A percentile compares a stretch with the other conserved stretches of the same genome.
These are phyloP conservation scores for Lindgomyces ingoldianus DNA, from an alignment of 495 filamentous ascomycete species.

Conservation along the genomic window DNA sequence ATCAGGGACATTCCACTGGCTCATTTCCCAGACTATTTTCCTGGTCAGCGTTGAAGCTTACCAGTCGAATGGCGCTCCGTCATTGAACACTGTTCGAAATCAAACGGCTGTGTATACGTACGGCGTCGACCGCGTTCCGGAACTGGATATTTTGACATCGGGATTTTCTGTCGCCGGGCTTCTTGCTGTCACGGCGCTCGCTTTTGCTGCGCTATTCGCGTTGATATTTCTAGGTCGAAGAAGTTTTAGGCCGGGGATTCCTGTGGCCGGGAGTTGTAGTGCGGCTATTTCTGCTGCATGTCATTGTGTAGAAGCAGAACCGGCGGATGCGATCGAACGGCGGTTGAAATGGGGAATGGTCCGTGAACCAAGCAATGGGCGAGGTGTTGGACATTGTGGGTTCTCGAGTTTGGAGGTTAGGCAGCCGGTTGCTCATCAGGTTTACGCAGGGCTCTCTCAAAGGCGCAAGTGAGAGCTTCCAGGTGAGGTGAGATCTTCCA, in stretches of 20 bases:
- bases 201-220: too few relatives aligned
- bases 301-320: too few relatives aligned
- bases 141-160: background rate
- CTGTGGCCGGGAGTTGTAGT: background rate
- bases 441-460: too few relatives aligned
- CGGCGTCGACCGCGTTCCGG: background rate
- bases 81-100: background rate
- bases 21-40: slow-evolving; percentile 17
- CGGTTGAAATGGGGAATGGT: too few relatives aligned
- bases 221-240: too few relatives aligned
- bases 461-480: too few relatives aligned
- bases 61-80: background rate
- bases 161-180: background rate
- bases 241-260: background rate
- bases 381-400: too few relatives aligned
- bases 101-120: background rate
- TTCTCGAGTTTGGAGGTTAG: too few relatives aligned
- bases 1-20: slow-evolving; percentile 8
- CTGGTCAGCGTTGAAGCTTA: slow-evolving; percentile 2
- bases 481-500: too few relatives aligned
- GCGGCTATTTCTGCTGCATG: background rate
- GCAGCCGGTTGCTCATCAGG: too few relatives aligned
- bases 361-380: too few relatives aligned
- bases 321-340: too few relatives aligned
- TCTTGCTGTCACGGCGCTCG: background rate